Percentiles rank a stretch among this genome's conserved stretches.
Conservation (phyloP, 2,329 filamentous ascomycete genomes). For the Aspergillus sp. region DNA sequence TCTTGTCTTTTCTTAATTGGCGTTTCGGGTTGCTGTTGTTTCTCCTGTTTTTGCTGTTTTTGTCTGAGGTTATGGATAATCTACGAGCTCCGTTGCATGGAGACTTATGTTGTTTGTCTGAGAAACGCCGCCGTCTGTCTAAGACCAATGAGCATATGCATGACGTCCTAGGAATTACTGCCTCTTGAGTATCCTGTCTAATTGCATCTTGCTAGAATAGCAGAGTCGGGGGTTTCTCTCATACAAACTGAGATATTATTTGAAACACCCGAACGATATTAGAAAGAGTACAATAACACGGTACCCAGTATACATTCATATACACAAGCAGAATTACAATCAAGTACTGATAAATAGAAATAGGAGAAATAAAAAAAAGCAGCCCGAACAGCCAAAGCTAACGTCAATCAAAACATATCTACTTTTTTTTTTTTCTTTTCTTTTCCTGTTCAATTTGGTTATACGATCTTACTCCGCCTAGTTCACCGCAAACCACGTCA, state of each 20-base stretch:
- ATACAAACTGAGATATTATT: neutral
- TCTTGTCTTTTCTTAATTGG: constrained; percentile 8
- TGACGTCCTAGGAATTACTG: neutral
- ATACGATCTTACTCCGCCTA: constrained; percentile 12
- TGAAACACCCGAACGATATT: neutral
- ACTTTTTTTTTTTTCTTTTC: constrained; percentile 1
- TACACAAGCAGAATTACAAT: neutral
- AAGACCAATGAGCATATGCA: neutral
- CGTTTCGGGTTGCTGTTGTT: constrained; percentile 14
- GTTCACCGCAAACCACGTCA: constrained; percentile 48
- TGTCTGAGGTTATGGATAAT: constrained; percentile 3
- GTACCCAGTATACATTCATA: neutral
- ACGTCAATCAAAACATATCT: neutral
- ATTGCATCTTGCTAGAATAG: no score
- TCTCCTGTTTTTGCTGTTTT: neutral
- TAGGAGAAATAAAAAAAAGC: neutral
- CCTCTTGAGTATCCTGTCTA: no score
- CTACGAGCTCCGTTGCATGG: neutral
- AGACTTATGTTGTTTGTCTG: neutral
- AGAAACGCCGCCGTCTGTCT: neutral
- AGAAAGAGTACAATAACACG: no score
- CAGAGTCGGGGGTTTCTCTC: no score
- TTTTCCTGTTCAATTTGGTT: constrained; percentile 5
- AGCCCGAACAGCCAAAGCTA: neutral
- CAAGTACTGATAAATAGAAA: neutral